Percentiles rank a stretch among this genome's conserved stretches.
Conservation (phyloP, 75 land plant genomes). For the Pinus tabuliformis region DNA sequence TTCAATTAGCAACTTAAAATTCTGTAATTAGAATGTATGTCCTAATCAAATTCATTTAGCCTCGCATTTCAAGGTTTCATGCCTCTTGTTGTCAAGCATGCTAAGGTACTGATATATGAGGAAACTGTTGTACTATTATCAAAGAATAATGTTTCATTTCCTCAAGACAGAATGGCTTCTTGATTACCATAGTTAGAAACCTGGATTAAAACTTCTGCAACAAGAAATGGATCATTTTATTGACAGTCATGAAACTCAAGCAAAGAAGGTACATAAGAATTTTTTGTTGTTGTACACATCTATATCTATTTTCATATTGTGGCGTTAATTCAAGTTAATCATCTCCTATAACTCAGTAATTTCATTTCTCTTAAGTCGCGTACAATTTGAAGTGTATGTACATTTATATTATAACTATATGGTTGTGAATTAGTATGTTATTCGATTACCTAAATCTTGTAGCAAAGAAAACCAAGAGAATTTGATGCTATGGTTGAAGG, state of each 20-base stretch:
- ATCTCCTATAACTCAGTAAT: not conserved
- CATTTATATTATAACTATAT: not conserved
- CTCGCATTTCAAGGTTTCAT: too few species aligned
- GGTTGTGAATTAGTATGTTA: not conserved
- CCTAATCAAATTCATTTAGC: too few species aligned
- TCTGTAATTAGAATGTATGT: too few species aligned
- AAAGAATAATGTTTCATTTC: not conserved
- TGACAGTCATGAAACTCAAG: slow-evolving; percentile 62
- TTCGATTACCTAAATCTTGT: not conserved
- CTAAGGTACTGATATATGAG: too few species aligned
- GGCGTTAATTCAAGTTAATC: not conserved
- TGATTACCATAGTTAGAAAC: slow-evolving; percentile 68
- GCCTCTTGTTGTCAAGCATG: too few species aligned
- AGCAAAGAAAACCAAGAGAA: slow-evolving; percentile 75
- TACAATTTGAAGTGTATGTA: not conserved
- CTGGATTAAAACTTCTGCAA: slow-evolving; percentile 68
- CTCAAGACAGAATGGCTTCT: slow-evolving; percentile 73
- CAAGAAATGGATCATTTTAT: slow-evolving; percentile 79
- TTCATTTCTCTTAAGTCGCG: not conserved
- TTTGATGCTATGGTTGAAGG: slow-evolving; percentile 76
- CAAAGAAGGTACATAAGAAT: slow-evolving; percentile 57
- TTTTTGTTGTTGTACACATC: not conserved
- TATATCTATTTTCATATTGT: not conserved
- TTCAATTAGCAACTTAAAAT: too few species aligned
- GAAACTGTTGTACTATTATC: too few species aligned